Percentiles rank a stretch among this genome's conserved stretches.
Conservation (phyloP, 495 filamentous ascomycete species). For the Daldinia decipiens region DNA sequence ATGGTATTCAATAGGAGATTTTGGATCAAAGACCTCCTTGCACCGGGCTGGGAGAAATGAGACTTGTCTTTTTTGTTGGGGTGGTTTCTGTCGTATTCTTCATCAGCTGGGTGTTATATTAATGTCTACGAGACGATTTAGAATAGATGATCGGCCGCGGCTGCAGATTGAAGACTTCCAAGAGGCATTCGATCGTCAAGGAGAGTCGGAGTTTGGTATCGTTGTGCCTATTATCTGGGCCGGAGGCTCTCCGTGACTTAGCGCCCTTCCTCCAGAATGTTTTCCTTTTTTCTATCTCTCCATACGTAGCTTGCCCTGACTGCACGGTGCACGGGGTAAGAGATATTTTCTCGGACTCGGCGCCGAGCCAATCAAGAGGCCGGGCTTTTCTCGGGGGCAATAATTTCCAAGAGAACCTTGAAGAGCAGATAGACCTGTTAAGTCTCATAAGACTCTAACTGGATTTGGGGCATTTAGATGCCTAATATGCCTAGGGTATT, state of each 20-base stretch:
- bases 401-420: background rate
- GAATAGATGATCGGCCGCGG: background rate
- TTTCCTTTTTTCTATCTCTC: background rate
- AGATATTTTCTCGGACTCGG: background rate
- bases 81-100: background rate
- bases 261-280: background rate
- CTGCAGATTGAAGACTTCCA: background rate
- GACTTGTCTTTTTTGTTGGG: background rate
- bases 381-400: background rate
- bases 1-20: background rate
- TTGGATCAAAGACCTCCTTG: background rate
- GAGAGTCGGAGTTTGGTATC: background rate
- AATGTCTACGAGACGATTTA: background rate
- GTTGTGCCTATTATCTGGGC: constrained; percentile 9
- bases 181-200: constrained; percentile 3
- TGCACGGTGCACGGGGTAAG: background rate
- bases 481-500: too few relatives aligned
- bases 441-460: background rate
- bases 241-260: constrained; percentile 13
- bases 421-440: background rate
- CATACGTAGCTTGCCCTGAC: background rate
- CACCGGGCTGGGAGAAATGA: background rate
- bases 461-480: background rate
- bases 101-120: background rate
- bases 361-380: constrained; percentile 21